These are phyloP conservation scores for Lodderomyces orthopsilosis DNA, from an alignment of 1,139 yeast species.

Conservation along the genomic window DNA sequence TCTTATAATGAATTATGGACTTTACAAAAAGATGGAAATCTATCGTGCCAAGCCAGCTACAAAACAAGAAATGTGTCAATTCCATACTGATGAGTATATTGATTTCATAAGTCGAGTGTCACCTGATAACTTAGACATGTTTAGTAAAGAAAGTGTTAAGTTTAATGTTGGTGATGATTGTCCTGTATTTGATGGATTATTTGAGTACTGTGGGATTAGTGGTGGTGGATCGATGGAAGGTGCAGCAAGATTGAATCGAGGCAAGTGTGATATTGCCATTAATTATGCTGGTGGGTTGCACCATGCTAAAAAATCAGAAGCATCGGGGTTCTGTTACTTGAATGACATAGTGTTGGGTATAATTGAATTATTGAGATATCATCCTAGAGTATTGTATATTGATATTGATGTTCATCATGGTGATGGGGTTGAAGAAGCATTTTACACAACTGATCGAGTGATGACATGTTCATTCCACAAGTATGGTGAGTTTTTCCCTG, in stretches of 20 bases:
- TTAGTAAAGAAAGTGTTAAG: constrained; percentile 87
- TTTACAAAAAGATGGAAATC: constrained; percentile 95
- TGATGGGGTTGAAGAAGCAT: constrained; percentile 98
- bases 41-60: constrained; percentile 98
- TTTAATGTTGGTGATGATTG: constrained; percentile 98
- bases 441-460: constrained; percentile 92
- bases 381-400: constrained; percentile 91
- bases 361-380: constrained; percentile 82
- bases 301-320: constrained; percentile 94
- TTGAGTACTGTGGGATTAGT: constrained; percentile 89
- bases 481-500: constrained; percentile 95
- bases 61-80: constrained; percentile 97
- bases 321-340: constrained; percentile 93
- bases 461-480: constrained; percentile 98
- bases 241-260: constrained; percentile 87
- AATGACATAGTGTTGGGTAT: constrained; percentile 73
- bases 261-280: constrained; percentile 92
- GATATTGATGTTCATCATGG: constrained; percentile 98
- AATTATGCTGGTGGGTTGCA: constrained; percentile 98
- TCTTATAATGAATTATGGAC: constrained; percentile 93
- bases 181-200: constrained; percentile 94
- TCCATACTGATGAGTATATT: constrained; percentile 95
- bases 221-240: constrained; percentile 99
- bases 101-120: constrained; percentile 91
- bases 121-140: constrained; percentile 90